Base-by-base conservation (phyloP, 257 asterid genomes). In the Solanum stenotomum region DNA sequence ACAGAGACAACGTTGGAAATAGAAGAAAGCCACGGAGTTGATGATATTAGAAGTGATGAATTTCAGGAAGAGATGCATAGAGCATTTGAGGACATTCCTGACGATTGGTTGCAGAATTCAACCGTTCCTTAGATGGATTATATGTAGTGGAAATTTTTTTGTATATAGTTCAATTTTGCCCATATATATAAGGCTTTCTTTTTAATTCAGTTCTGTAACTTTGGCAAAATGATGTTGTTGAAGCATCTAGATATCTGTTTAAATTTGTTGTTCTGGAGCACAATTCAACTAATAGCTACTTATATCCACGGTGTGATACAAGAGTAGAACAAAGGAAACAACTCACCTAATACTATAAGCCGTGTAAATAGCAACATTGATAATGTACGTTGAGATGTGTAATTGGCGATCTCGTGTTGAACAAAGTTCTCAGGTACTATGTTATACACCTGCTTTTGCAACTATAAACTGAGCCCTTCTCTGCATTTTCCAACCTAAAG, bases 351-450 rank as follows among this genome's bases (percentile, higher is more conserved):
- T 70, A 14, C 37, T 70, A 14, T 70, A 70, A 29, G 37, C 37
- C 18, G 5, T 27, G 74, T 67, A 27, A 67, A 76, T 37, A 22
- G 22, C 2, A n/a, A 76, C 83, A 14, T 46, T 46, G 56, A 46
- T 46, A 46, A 46, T 46, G 56, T 27, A 27, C 29, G 31, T 46
- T 92, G 86, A 92, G 29, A 34, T 94, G 96, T 68, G 90, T 92
- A 1, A 96, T 95, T 59, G 96, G 98, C 3, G 98, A 95, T 88
- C 98, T 98, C 34, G 92, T n/a, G 87, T 89, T 46, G 95, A 95
- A 87, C 98, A 95, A 92, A 98, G 96, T 33, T 98, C 98, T 61
- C 96, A 95, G 96, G 98, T 95, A 87, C 35, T 10, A 27, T 9
- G 25, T 44, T 9, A 16, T 44, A n/a, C n/a, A 46, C 56, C 18